Percentiles rank a stretch among this genome's conserved stretches.
Evolutionary conservation across 148 eudicot species (phyloP).

Genomic region (Silene conica): DNA sequence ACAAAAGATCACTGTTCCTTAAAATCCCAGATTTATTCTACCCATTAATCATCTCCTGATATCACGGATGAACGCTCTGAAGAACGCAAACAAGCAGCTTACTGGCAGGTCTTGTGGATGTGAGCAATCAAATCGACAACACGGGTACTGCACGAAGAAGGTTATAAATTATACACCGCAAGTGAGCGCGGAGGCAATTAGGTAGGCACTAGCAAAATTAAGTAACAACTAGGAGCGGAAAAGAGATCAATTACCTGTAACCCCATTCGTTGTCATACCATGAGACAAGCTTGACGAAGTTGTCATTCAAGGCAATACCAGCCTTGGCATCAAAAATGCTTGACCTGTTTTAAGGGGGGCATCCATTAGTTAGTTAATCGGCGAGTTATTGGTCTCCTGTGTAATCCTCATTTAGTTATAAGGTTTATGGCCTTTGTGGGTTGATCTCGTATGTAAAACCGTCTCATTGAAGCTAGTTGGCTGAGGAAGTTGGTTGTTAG

Average conservation of each 20-base stretch:
- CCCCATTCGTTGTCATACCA: constrained; percentile 98
- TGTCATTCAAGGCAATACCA: constrained; percentile 73
- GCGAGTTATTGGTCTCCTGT: too few relatives aligned
- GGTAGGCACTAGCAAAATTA: not conserved
- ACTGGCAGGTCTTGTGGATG: constrained; percentile 41
- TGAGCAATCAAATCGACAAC: constrained; percentile 71
- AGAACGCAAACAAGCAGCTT: constrained; percentile 18
- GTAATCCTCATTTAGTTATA: too few relatives aligned
- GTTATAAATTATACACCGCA: not conserved
- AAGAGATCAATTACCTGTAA: constrained; percentile 58
- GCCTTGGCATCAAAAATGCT: constrained; percentile 96
- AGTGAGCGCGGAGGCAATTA: not conserved
- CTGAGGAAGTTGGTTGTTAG: too few relatives aligned
- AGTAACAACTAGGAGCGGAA: too few relatives aligned
- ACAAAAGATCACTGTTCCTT: not conserved
- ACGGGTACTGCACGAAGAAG: constrained; percentile 50
- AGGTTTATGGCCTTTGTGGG: too few relatives aligned
- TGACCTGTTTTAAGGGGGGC: constrained; percentile 37
- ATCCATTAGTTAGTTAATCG: not conserved
- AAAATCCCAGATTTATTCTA: constrained; percentile 25
- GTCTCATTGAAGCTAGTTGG: too few relatives aligned
- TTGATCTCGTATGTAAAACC: too few relatives aligned
- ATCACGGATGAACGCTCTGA: not conserved
- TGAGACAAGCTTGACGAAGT: constrained; percentile 68
- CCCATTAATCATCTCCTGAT: not conserved